Conservation (phyloP, 495 filamentous ascomycete species). For the Hyphodiscus hymeniophilus region DNA sequence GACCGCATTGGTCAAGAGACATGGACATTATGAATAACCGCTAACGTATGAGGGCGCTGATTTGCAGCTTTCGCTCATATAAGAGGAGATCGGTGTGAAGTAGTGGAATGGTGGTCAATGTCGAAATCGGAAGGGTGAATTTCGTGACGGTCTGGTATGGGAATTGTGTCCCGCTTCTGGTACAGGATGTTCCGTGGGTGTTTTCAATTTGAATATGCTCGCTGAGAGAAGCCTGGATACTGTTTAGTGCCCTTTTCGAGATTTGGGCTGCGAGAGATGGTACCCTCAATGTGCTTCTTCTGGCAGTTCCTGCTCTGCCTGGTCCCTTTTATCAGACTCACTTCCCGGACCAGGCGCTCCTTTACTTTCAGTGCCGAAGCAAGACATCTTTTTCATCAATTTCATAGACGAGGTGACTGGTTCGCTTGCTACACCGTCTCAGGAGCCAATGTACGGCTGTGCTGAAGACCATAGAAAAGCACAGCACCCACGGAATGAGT, state of each 20-base stretch:
- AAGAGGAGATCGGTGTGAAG: not conserved
- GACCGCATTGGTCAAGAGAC: not conserved
- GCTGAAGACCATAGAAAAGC: slow-evolving; percentile 34
- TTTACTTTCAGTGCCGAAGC: not conserved
- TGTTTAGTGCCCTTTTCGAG: not conserved
- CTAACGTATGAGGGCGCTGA: slow-evolving; percentile 1
- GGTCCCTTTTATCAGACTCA: not conserved
- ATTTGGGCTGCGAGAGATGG: not conserved
- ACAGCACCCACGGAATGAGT: slow-evolving; percentile 33
- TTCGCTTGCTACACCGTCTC: not conserved
- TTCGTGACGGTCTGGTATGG: too few relatives aligned
- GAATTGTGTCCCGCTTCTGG: too few relatives aligned
- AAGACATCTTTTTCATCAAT: not conserved
- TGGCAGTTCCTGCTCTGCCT: too few relatives aligned
- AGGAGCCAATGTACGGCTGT: slow-evolving; percentile 9
- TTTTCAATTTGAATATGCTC: not conserved
- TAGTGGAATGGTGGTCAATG: too few relatives aligned
- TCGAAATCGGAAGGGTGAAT: too few relatives aligned
- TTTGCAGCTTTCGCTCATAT: not conserved
- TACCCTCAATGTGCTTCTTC: not conserved
- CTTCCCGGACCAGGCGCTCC: not conserved
- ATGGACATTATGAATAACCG: not conserved
- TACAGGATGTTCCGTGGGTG: too few relatives aligned
- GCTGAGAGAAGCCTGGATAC: too few relatives aligned
- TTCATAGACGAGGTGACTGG: not conserved